These are phyloP conservation scores for Prillingera fragicola DNA, from an alignment of 1,284 basidiomycete genomes.

Conservation along the genomic window DNA sequence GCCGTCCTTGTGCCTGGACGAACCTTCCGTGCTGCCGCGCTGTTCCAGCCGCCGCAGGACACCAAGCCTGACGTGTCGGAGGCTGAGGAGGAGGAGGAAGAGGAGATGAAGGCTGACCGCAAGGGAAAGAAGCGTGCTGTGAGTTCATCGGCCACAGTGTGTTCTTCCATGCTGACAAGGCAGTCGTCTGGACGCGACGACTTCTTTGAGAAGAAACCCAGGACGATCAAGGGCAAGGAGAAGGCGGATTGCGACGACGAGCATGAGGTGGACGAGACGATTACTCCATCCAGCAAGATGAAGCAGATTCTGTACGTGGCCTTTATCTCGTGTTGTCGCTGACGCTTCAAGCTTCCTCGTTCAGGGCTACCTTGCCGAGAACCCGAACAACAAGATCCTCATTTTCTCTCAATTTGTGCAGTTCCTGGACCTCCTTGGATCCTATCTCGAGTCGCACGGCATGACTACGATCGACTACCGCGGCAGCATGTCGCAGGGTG, in stretches of 20 bases:
- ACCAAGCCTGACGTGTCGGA: slow-evolving; percentile 53
- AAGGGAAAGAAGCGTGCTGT: slow-evolving; percentile 36
- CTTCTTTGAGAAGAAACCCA: slow-evolving; percentile 11
- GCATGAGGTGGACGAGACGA: slow-evolving; percentile 3
- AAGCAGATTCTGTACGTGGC: slow-evolving; percentile 30
- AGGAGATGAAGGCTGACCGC: slow-evolving; percentile 10
- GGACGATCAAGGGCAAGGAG: slow-evolving; percentile 7
- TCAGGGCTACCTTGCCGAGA: slow-evolving; percentile 25
- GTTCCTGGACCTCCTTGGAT: slow-evolving; percentile 36
- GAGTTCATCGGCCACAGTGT: slow-evolving; percentile 4
- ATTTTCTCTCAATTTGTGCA: slow-evolving; percentile 43
- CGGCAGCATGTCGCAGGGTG: slow-evolving; percentile 38
- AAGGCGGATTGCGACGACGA: slow-evolving; percentile 3
- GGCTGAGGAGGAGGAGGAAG: slow-evolving; percentile 60
- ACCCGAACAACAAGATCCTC: slow-evolving; percentile 30
- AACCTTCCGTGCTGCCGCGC: slow-evolving; percentile 36
- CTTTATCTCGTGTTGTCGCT: neutral
- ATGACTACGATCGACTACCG: slow-evolving; percentile 35
- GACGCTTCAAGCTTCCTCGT: slow-evolving; percentile 22
- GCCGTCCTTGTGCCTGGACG: slow-evolving; percentile 23
- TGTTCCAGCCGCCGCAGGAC: slow-evolving; percentile 29
- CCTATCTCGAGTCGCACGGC: slow-evolving; percentile 25
- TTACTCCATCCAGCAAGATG: slow-evolving; percentile 40
- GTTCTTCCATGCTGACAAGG: neutral
- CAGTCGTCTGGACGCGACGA: neutral